Evolutionary conservation across 2,329 filamentous ascomycete species (phyloP).

Genomic region (Colletotrichum sp.): DNA sequence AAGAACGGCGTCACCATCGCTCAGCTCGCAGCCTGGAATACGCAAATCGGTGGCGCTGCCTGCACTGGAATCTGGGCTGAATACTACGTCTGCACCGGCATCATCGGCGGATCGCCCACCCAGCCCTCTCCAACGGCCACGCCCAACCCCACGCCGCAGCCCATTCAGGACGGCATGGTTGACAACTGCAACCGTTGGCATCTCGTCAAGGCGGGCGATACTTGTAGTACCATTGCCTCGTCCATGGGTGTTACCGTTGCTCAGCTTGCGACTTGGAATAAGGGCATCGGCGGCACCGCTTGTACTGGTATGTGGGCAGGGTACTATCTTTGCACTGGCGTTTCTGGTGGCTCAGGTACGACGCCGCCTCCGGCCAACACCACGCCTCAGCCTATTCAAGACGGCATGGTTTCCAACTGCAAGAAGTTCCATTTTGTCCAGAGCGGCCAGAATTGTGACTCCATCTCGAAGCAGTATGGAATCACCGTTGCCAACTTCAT

Average conservation of each 20-base stretch:
- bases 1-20: slow-evolving; percentile 12
- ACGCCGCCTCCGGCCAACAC: slow-evolving; percentile 2
- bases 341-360: not conserved
- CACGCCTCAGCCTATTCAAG: slow-evolving; percentile 28
- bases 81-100: not conserved
- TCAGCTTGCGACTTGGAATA: slow-evolving; percentile 28
- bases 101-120: not conserved
- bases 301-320: slow-evolving; percentile 19
- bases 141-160: slow-evolving; percentile 30
- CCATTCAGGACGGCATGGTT: slow-evolving; percentile 32
- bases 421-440: slow-evolving; percentile 19
- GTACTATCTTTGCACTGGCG: not conserved
- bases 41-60: not conserved
- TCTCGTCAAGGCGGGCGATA: slow-evolving; percentile 23
- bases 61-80: slow-evolving; percentile 7
- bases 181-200: slow-evolving; percentile 33
- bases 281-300: not conserved
- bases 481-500: slow-evolving; percentile 29
- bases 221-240: slow-evolving; percentile 28
- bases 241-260: slow-evolving; percentile 23
- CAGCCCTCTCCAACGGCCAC: not conserved
- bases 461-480: slow-evolving; percentile 24
- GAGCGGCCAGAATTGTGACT: not conserved
- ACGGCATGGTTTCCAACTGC: slow-evolving; percentile 20
- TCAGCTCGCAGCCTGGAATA: slow-evolving; percentile 26